phyloP scores from a whole-genome alignment of 768 basidiomycete species.

The Trametes cubensis region DNA sequence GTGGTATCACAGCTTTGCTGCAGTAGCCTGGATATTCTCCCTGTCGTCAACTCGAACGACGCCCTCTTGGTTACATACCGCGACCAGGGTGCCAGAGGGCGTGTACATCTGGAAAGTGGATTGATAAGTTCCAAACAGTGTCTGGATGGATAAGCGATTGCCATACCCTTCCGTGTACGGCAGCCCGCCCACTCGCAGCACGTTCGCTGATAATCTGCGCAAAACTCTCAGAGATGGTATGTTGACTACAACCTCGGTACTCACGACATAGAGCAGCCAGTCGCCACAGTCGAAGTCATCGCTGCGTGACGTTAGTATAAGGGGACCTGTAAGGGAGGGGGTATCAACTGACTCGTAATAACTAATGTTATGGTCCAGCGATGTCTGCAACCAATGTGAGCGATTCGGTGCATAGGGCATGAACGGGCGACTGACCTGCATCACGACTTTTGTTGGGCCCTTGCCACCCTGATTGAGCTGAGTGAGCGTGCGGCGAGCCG shows the following conservation, averaged over 20 bases:
- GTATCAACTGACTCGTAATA: conserved; percentile 66
- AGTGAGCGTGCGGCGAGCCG: conserved; percentile 55
- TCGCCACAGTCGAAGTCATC: conserved; percentile 77
- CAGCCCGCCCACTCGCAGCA: conserved; percentile 65
- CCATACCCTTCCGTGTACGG: conserved; percentile 71
- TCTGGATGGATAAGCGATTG: neutral
- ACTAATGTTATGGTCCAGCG: conserved; percentile 78
- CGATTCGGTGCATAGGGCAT: neutral
- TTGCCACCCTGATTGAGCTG: conserved; percentile 34
- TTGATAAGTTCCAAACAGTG: neutral
- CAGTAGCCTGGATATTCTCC: conserved; percentile 26
- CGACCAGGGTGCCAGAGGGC: conserved; percentile 64
- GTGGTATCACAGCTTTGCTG: conserved; percentile 40
- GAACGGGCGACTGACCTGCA: conserved; percentile 54
- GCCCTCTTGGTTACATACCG: conserved; percentile 82
- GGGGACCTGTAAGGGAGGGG: neutral
- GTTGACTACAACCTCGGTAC: conserved; percentile 26
- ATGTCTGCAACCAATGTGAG: conserved; percentile 47
- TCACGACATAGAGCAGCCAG: conserved; percentile 78
- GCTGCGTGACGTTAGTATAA: conserved; percentile 39
- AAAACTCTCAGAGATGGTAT: neutral
- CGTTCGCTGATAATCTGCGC: conserved; percentile 64
- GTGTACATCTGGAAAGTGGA: conserved; percentile 59
- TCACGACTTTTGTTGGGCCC: conserved; percentile 48
- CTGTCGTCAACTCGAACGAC: conserved; percentile 55